Evolutionary conservation across 176 grass and related monocot species (phyloP), one percentile per base, ranked within the genome.

Genomic region (Melocanna baccifera): DNA sequence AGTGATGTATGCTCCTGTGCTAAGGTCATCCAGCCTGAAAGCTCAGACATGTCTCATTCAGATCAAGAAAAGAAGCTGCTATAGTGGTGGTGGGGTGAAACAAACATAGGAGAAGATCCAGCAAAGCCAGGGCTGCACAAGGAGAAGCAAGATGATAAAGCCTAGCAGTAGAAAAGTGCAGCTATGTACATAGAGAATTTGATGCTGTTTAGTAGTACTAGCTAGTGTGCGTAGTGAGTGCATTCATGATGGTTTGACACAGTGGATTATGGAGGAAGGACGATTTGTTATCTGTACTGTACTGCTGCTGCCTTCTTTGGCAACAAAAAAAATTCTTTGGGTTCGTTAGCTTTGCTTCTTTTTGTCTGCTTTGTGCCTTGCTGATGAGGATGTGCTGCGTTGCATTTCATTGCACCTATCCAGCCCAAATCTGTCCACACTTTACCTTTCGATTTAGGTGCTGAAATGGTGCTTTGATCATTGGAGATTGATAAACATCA

Each of bases 231-330:
- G 72, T 71, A 18, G 29, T 34, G 45, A 47, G 34, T 73, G 79
- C 58, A 90, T 87, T 86, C 88, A 87, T 86, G 20, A 32, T 89
- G 63, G 45, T 20, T 41, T 56, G 45, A 50, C 67, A 50, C 14
- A n/a, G 36, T 29, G 7, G 57, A 59, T 76, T 32, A 16, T 20
- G 74, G 19, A 20, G 25, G 7, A 37, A 57, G 73, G 67, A 74
- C 61, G 25, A 83, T 83, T 64, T 73, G 50, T 78, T 85, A 26
- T 78, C 80, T 79, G 79, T 83, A 57, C 58, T 47, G 18, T 45
- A 19, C 53, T 52, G 83, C 41, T 69, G 45, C 7, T 67, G 28
- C 34, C 53, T 52, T 70, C 45, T 62, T 65, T 58, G 79, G 28
- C 58, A 85, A 69, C 56, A 32, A 34, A 61, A 47, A 72, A 40